A percentile compares a stretch with the other conserved stretches of the same genome.
These are phyloP conservation scores for Acanthamoeba rhysodes DNA, from an alignment of 208 protist species.

Conservation along the genomic window DNA sequence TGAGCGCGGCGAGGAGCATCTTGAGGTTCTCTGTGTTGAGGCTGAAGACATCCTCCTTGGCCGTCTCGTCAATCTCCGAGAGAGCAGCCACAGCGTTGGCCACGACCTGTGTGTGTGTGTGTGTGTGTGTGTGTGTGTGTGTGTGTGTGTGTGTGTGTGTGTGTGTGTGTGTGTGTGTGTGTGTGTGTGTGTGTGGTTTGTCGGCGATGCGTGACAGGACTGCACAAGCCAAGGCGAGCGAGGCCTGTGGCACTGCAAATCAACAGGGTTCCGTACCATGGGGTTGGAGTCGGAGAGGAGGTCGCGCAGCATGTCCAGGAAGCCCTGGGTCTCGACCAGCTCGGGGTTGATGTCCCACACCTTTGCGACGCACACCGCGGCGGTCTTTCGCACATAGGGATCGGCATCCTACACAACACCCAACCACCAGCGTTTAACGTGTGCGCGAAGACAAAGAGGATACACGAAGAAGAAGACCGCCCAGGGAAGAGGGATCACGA, in stretches of 20 bases:
- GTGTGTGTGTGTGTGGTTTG: too few relatives aligned
- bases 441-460: neutral
- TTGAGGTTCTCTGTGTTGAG: constrained; percentile 93
- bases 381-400: constrained; percentile 99
- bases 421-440: neutral
- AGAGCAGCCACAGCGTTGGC: constrained; percentile 97
- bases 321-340: constrained; percentile 92
- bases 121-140: too few relatives aligned
- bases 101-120: constrained; percentile 87
- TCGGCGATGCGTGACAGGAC: too few relatives aligned
- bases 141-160: too few relatives aligned
- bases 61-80: constrained; percentile 94
- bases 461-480: neutral
- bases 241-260: neutral
- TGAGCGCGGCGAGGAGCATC: constrained; percentile 96
- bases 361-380: constrained; percentile 98
- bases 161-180: too few relatives aligned
- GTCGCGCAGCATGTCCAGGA: constrained; percentile 93
- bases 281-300: constrained; percentile 98
- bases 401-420: constrained; percentile 92
- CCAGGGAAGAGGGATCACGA: too few relatives aligned
- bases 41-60: constrained; percentile 87
- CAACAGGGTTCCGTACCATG: constrained; percentile 85
- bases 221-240: too few relatives aligned
- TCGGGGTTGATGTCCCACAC: constrained; percentile 96